Evolutionary conservation across 495 filamentous ascomycete genomes (phyloP).

Genomic region (Alectoria sarmentosa): DNA sequence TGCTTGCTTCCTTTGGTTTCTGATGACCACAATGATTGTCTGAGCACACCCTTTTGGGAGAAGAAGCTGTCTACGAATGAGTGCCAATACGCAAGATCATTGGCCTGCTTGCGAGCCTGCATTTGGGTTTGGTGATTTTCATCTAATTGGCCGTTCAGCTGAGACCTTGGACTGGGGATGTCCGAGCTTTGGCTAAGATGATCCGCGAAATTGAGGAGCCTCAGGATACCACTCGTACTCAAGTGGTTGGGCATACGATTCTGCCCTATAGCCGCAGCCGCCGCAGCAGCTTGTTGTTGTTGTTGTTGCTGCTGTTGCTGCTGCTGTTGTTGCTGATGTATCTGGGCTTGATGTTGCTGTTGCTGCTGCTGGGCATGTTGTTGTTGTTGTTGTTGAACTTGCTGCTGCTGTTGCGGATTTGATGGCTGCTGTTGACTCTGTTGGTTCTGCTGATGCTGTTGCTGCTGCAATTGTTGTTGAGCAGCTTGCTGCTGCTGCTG

Average conservation of each 20-base stretch:
- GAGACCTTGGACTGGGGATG: conserved; percentile 28
- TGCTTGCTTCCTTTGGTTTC: conserved; percentile 52
- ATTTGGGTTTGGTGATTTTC: conserved; percentile 17
- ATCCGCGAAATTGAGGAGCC: conserved; percentile 63
- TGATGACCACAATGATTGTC: conserved; percentile 50
- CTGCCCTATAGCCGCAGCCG: conserved; percentile 42
- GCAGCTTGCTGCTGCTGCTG: conserved; percentile 25
- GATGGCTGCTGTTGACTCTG: conserved; percentile 10
- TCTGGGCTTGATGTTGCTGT: conserved; percentile 37
- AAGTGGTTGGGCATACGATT: conserved; percentile 42
- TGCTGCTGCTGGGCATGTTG: too few relatives aligned
- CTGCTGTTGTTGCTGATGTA: conserved; percentile 38
- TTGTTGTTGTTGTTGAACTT: conserved; percentile 38
- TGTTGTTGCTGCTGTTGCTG: conserved; percentile 36
- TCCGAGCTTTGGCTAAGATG: conserved; percentile 59
- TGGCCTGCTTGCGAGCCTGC: conserved; percentile 49
- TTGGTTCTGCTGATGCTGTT: conserved; percentile 25
- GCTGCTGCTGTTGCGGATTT: conserved; percentile 24
- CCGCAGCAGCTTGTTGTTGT: conserved; percentile 28
- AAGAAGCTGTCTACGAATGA: conserved; percentile 70
- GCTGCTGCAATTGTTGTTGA: conserved; percentile 33
- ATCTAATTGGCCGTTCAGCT: conserved; percentile 31
- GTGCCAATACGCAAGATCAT: conserved; percentile 65
- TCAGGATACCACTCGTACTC: conserved; percentile 53
- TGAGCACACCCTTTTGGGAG: conserved; percentile 60